phyloP scores from a whole-genome alignment of 495 filamentous ascomycete genomes.

The Daldinia caldariorum region DNA sequence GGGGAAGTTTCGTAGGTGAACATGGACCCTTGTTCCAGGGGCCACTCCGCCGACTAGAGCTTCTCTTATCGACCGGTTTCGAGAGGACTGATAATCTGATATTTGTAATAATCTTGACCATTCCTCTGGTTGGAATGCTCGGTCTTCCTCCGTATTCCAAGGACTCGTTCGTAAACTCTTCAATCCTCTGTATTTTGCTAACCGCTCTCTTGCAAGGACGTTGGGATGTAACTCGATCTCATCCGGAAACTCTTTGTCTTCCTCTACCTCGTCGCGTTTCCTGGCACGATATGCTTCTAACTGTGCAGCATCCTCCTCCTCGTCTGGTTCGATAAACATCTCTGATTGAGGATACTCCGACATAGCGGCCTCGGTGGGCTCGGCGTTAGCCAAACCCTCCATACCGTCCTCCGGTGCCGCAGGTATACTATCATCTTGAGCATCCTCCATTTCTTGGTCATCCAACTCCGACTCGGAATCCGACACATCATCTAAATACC shows the following conservation, averaged over 20 bases:
- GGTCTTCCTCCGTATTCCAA: constrained; percentile 91
- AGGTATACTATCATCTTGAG: constrained; percentile 58
- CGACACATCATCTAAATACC: constrained; percentile 84
- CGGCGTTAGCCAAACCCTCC: constrained; percentile 73
- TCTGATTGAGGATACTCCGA: constrained; percentile 92
- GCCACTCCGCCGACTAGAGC: constrained; percentile 85
- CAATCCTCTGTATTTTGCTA: constrained; percentile 85
- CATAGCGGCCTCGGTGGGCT: constrained; percentile 78
- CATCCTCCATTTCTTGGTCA: constrained; percentile 77
- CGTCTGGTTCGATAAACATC: constrained; percentile 86
- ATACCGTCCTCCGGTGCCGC: constrained; percentile 77
- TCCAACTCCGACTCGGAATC: constrained; percentile 87
- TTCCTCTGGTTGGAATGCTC: constrained; percentile 84
- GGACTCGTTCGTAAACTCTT: constrained; percentile 86
- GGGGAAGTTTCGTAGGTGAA: constrained; percentile 81
- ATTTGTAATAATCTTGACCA: constrained; percentile 87
- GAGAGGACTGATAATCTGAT: constrained; percentile 82
- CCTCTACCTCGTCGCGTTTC: constrained; percentile 79
- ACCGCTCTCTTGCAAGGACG: constrained; percentile 82
- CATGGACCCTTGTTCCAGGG: constrained; percentile 80
- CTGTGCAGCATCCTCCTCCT: constrained; percentile 83
- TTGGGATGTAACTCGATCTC: constrained; percentile 94
- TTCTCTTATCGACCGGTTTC: constrained; percentile 77
- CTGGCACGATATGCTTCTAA: constrained; percentile 80
- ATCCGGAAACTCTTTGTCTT: constrained; percentile 95